These are phyloP conservation scores for Collybiopsis luxurians DNA, from an alignment of 768 basidiomycete species.

Conservation along the genomic window DNA sequence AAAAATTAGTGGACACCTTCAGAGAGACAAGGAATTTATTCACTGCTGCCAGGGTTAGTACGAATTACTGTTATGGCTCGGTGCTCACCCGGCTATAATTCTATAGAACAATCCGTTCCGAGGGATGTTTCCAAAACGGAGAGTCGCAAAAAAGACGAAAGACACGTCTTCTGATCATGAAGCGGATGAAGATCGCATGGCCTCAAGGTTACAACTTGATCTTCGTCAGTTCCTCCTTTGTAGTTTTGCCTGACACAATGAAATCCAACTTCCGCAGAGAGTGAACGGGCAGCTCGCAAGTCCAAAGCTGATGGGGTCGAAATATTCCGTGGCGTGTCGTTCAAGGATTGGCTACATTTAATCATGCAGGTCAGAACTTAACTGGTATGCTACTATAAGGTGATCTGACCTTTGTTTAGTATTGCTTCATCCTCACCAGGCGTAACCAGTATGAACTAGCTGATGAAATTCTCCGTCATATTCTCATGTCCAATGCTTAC, in stretches of 20 bases:
- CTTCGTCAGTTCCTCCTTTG: constrained; percentile 40
- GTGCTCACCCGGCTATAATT: constrained; percentile 1
- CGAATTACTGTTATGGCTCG: not conserved
- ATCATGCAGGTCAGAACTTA: constrained; percentile 70
- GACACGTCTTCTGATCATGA: constrained; percentile 36
- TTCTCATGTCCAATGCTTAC: constrained; percentile 73
- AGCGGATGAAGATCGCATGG: constrained; percentile 69
- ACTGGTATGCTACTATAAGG: not conserved
- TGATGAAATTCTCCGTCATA: constrained; percentile 74
- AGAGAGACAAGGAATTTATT: constrained; percentile 85
- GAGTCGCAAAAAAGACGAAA: constrained; percentile 30
- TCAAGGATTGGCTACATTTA: constrained; percentile 82
- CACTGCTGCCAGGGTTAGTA: constrained; percentile 66
- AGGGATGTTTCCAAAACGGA: constrained; percentile 62
- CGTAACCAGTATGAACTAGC: constrained; percentile 63
- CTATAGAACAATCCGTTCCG: constrained; percentile 53
- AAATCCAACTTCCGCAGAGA: constrained; percentile 34
- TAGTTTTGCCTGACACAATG: not conserved
- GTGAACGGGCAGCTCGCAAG: constrained; percentile 54
- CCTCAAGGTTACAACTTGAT: constrained; percentile 71
- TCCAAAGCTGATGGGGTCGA: constrained; percentile 47
- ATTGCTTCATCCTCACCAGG: constrained; percentile 66
- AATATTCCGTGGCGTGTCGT: constrained; percentile 76
- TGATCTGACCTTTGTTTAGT: constrained; percentile 40
- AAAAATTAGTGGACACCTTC: constrained; percentile 85